Evolutionary conservation across 1,284 basidiomycete species (phyloP).

Genomic region (Sporisorium reilianum): DNA sequence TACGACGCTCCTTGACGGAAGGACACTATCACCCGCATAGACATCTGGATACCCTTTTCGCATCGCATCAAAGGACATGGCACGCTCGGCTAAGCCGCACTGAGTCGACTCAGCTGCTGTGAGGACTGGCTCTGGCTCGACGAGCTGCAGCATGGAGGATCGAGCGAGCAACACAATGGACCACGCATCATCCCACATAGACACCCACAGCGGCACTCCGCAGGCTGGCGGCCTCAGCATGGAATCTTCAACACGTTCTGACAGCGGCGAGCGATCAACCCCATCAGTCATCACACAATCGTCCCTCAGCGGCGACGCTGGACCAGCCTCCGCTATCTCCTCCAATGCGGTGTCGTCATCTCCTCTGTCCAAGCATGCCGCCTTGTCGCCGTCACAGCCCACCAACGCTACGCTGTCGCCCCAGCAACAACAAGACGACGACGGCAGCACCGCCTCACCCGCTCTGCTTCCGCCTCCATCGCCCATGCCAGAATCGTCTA

Average conservation of each 20-base stretch:
- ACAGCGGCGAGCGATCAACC: background rate
- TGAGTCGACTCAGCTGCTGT: background rate
- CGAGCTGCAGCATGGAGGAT: background rate
- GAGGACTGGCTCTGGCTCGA: background rate
- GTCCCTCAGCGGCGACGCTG: background rate
- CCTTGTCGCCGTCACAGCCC: background rate
- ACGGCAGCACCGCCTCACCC: constrained; percentile 2
- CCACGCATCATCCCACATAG: background rate
- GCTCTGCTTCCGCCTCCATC: constrained; percentile 21
- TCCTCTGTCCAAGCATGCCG: background rate
- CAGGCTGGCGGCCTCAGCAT: background rate
- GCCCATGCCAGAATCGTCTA: constrained; percentile 25
- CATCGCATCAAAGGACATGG: background rate
- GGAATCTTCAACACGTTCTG: background rate
- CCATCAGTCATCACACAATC: background rate
- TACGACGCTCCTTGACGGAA: background rate
- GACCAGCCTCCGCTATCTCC: background rate
- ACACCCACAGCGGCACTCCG: background rate
- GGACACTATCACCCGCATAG: background rate
- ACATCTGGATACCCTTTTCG: background rate
- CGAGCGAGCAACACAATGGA: background rate
- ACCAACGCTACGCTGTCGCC: background rate
- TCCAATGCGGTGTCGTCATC: background rate
- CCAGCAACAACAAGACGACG: background rate
- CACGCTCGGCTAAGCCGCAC: background rate